Base-by-base conservation (phyloP, 306 rosid genomes). In the Gillenia trifoliata region DNA sequence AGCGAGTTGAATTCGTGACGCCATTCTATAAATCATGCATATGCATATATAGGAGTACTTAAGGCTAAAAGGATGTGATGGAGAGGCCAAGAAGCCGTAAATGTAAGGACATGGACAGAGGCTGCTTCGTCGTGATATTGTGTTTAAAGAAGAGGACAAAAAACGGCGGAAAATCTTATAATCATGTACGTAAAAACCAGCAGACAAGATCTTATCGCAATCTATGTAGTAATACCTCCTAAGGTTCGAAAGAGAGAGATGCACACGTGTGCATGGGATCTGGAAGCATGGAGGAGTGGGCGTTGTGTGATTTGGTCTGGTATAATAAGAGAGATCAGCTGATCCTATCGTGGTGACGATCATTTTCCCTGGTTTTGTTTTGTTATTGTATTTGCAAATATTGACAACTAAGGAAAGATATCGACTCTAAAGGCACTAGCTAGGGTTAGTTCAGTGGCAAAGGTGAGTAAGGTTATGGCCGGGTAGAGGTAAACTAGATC, bases 161-260 rank as follows among this genome's bases (percentile, higher is more conserved):
- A 23, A 7, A 36, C 11, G 49, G 40, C 4, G 28, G 36, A 57
- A 67, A 66, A 31, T 22, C 20, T 16, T 19, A 9, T 65, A 6
- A 74, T 64, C 30, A 17, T 6, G 26, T 28, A 68, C 66, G 6
- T 30, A 65, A 61, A 36, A 71, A 66, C 70, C 54, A 75, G 72
- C 65, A 75, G 86, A 79, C 81, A 83, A 65, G 75, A 83, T 83
- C 86, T 83, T 75, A 75, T 75, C 86, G 73, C 54, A 50, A 83
- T 83, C 78, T 79, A 60, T 38, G 7, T 55, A 50, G 31, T 62
- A 26, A 29, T 7, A 9, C 8, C 23, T 59, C 17, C 31, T 61
- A 43, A 52, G 57, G 72, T 55, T n/a, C 60, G 8, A 67, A 54
- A 72, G 54, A 36, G 67, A 56, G 45, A 56, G 4, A 22, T 6